These are phyloP conservation scores for Lecanicillium sp. DNA, from an alignment of 2,329 filamentous ascomycete species.

Conservation along the genomic window DNA sequence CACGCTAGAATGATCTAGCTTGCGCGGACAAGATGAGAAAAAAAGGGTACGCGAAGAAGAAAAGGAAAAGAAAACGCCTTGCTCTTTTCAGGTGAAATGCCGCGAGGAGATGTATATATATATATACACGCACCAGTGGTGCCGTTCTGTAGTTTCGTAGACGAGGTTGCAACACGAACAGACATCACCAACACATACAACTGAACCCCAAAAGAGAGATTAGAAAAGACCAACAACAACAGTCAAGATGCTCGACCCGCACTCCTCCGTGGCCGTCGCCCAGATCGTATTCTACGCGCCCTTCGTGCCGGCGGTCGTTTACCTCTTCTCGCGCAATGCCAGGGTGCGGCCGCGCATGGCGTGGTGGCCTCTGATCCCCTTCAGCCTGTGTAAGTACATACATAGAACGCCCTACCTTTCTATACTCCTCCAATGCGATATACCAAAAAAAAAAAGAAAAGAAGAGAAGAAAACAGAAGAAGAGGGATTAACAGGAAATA, in stretches of 20 bases:
- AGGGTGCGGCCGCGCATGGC: slow-evolving; percentile 23
- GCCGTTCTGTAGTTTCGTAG: too few relatives aligned
- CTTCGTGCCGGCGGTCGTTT: slow-evolving; percentile 20
- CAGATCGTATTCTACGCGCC: slow-evolving; percentile 24
- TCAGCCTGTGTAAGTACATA: slow-evolving; percentile 18
- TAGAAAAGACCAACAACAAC: not conserved
- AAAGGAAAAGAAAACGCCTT: not conserved
- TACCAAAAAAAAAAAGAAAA: not conserved
- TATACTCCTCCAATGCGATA: not conserved
- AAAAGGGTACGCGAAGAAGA: too few relatives aligned
- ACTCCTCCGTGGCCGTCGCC: slow-evolving; percentile 21
- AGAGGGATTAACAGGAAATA: too few relatives aligned
- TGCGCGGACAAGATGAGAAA: too few relatives aligned
- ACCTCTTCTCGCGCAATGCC: slow-evolving; percentile 22
- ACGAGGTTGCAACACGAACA: not conserved
- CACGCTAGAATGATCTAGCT: too few relatives aligned
- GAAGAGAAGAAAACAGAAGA: not conserved
- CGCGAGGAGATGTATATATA: slow-evolving; percentile 2
- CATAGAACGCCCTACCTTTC: too few relatives aligned
- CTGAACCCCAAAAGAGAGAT: not conserved
- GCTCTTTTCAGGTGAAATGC: slow-evolving; percentile 1
- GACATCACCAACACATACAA: not conserved
- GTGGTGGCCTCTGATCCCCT: slow-evolving; percentile 23
- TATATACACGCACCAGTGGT: too few relatives aligned
- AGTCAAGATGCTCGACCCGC: slow-evolving; percentile 17